Evolutionary conservation across 148 eudicot genomes (phyloP).

Genomic region (Vaccinium corymbosum): DNA sequence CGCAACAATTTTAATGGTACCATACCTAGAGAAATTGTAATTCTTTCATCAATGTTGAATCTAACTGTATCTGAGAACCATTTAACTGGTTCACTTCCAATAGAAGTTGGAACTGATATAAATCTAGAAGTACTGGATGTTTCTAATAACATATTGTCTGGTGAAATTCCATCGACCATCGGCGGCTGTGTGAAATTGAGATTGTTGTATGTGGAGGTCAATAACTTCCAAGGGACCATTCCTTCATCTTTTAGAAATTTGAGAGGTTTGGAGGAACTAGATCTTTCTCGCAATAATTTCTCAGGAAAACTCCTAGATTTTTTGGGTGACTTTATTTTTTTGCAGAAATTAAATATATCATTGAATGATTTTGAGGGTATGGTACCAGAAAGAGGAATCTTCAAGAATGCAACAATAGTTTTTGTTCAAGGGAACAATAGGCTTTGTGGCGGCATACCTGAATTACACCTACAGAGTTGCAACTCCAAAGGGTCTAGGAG

Average conservation of each 20-base stretch:
- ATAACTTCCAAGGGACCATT: neutral
- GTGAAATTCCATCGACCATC: neutral
- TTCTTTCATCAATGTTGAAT: neutral
- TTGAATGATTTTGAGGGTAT: constrained; percentile 7
- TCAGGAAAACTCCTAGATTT: neutral
- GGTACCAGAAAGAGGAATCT: neutral
- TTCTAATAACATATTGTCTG: neutral
- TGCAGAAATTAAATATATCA: constrained; percentile 3
- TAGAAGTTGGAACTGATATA: neutral
- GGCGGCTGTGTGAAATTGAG: neutral
- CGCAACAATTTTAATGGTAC: neutral
- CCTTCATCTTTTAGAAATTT: neutral
- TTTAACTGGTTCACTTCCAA: neutral
- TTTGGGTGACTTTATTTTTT: neutral
- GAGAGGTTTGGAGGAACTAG: neutral
- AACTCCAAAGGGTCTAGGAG: neutral
- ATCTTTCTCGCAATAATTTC: constrained; percentile 8
- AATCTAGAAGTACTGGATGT: neutral
- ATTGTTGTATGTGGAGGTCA: neutral
- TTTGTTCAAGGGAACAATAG: neutral
- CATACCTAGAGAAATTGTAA: neutral
- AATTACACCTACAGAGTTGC: neutral
- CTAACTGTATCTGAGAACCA: neutral
- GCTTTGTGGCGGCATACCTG: constrained; percentile 4
- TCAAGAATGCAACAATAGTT: neutral